These are phyloP conservation scores for Colletotrichum siamense DNA, from an alignment of 2,329 filamentous ascomycete genomes.

Conservation along the genomic window DNA sequence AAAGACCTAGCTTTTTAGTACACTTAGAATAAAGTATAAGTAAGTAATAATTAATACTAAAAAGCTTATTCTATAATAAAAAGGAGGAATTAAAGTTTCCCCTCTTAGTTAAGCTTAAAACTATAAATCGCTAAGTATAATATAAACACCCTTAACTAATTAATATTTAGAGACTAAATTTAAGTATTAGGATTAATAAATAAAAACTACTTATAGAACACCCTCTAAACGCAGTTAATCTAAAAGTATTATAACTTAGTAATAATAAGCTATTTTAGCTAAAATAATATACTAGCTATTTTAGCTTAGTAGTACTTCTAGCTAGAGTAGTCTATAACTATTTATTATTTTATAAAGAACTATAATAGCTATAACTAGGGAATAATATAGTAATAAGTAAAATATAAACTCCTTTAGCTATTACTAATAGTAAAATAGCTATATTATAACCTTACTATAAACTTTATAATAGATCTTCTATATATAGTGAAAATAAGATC, in stretches of 20 bases:
- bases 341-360: no score
- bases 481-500: no score
- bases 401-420: neutral
- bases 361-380: neutral
- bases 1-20: neutral
- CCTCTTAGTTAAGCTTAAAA: neutral
- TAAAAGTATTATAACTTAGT: neutral
- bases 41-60: neutral
- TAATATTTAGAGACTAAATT: neutral
- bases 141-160: neutral
- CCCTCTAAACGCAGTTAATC: no score
- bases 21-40: fast-evolving
- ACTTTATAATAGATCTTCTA: neutral
- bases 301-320: neutral
- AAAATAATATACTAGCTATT: neutral
- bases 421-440: neutral
- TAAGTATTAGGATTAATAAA: no score
- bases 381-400: neutral
- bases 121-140: neutral
- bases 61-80: neutral
- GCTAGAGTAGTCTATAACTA: no score
- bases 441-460: neutral
- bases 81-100: neutral
- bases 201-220: no score
- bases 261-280: neutral